Percentiles rank a stretch among this genome's conserved stretches.
Conservation (phyloP, 2,329 filamentous ascomycete genomes). For the Aspergillus alliaceus region DNA sequence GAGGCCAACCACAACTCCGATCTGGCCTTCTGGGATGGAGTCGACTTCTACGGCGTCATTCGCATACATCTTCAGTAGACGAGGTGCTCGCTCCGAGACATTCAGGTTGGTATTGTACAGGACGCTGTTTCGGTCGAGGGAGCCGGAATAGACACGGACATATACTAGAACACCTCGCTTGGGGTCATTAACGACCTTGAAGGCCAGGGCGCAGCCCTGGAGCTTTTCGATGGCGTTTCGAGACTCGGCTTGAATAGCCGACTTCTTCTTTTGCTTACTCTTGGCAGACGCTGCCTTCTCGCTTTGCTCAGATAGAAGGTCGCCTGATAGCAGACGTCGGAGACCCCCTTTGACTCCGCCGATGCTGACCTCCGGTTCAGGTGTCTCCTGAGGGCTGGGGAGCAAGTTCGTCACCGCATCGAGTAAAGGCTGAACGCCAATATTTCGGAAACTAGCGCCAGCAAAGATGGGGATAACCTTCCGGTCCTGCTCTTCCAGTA, state of each 20-base stretch:
- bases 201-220: slow-evolving; percentile 68
- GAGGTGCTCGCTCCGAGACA: slow-evolving; percentile 74
- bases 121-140: slow-evolving; percentile 68
- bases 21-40: slow-evolving; percentile 80
- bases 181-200: slow-evolving; percentile 91
- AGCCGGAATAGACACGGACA: slow-evolving; percentile 86
- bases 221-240: slow-evolving; percentile 58
- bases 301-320: slow-evolving; percentile 40
- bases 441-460: slow-evolving; percentile 88
- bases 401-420: slow-evolving; percentile 87
- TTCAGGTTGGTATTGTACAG: slow-evolving; percentile 87
- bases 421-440: slow-evolving; percentile 87
- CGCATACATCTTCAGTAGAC: slow-evolving; percentile 85
- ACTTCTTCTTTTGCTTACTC: slow-evolving; percentile 45
- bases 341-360: slow-evolving; percentile 58
- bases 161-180: slow-evolving; percentile 87
- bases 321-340: slow-evolving; percentile 48
- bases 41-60: slow-evolving; percentile 82
- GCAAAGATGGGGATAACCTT: slow-evolving; percentile 83
- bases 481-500: slow-evolving; percentile 62
- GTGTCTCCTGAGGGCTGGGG: slow-evolving; percentile 76
- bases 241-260: slow-evolving; percentile 47
- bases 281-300: slow-evolving; percentile 34
- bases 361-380: slow-evolving; percentile 74
- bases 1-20: slow-evolving; percentile 87